Conservation (phyloP, 2,329 filamentous ascomycete species). For the Phyllosticta ampelicida region DNA sequence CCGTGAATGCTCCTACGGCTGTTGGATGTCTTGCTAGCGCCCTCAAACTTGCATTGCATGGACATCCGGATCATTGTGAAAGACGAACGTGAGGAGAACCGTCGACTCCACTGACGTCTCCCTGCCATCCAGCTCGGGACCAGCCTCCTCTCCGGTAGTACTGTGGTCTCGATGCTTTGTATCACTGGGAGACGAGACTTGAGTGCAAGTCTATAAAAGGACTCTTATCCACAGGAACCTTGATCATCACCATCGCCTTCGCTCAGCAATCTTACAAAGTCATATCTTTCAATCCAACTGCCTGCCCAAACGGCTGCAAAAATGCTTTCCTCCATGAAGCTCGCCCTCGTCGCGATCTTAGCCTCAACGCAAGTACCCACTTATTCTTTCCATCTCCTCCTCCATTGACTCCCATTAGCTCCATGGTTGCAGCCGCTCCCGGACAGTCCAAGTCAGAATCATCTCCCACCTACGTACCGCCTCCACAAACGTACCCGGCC, state of each 20-base stretch:
- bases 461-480: neutral
- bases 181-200: neutral
- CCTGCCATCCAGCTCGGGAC: neutral
- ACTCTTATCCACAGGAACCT: slow-evolving; percentile 11
- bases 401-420: too few relatives aligned
- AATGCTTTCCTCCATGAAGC: slow-evolving; percentile 9
- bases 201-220: slow-evolving; percentile 7
- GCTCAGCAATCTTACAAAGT: slow-evolving; percentile 11
- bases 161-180: neutral
- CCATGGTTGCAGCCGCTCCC: slow-evolving; percentile 3
- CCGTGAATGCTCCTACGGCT: neutral
- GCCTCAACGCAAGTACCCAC: slow-evolving; percentile 5
- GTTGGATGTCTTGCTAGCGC: neutral
- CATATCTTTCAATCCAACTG: slow-evolving; percentile 12
- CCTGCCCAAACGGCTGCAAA: neutral
- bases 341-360: slow-evolving; percentile 6
- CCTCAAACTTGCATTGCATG: slow-evolving; percentile 6
- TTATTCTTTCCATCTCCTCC: neutral
- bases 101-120: slow-evolving; percentile 7
- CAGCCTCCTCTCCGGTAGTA: neutral
- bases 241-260: slow-evolving; percentile 7
- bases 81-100: slow-evolving; percentile 10
- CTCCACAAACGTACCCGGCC: neutral
- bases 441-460: neutral
- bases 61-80: neutral